Evolutionary conservation across 176 grass and related monocot species (phyloP).

Genomic region (Avena sativa): DNA sequence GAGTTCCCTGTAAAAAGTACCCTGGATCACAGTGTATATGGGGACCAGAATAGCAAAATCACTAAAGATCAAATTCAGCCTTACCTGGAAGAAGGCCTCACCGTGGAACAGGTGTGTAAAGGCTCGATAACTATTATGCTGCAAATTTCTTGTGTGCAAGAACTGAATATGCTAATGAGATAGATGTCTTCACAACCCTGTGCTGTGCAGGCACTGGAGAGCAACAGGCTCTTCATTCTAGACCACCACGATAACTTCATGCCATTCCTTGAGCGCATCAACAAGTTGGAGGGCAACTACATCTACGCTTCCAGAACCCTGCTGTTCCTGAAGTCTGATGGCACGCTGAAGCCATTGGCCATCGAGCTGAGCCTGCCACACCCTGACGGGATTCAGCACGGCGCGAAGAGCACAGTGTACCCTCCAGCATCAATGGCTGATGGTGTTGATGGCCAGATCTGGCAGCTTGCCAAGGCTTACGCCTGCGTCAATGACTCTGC

Average conservation of each 20-base stretch:
- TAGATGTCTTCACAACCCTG: slow-evolving; percentile 17
- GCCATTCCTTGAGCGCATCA: slow-evolving; percentile 75
- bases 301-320: slow-evolving; percentile 83
- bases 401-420: slow-evolving; percentile 65
- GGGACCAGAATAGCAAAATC: slow-evolving; percentile 84
- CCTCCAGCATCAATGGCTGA: slow-evolving; percentile 43
- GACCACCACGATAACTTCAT: slow-evolving; percentile 91
- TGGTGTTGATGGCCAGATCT: slow-evolving; percentile 56
- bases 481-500: slow-evolving; percentile 88
- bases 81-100: slow-evolving; percentile 72
- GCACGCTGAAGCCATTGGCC: slow-evolving; percentile 73
- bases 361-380: slow-evolving; percentile 82
- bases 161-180: slow-evolving; percentile 16
- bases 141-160: not conserved
- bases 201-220: slow-evolving; percentile 68
- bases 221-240: slow-evolving; percentile 76
- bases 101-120: slow-evolving; percentile 61
- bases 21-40: slow-evolving; percentile 65
- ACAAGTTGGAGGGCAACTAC: slow-evolving; percentile 59
- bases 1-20: slow-evolving; percentile 84
- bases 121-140: not conserved
- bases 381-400: slow-evolving; percentile 46
- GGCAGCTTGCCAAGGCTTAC: slow-evolving; percentile 96
- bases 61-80: slow-evolving; percentile 64
- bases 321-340: slow-evolving; percentile 70